Conservation (phyloP, 805 yeast species). For the Candida suzukii region DNA sequence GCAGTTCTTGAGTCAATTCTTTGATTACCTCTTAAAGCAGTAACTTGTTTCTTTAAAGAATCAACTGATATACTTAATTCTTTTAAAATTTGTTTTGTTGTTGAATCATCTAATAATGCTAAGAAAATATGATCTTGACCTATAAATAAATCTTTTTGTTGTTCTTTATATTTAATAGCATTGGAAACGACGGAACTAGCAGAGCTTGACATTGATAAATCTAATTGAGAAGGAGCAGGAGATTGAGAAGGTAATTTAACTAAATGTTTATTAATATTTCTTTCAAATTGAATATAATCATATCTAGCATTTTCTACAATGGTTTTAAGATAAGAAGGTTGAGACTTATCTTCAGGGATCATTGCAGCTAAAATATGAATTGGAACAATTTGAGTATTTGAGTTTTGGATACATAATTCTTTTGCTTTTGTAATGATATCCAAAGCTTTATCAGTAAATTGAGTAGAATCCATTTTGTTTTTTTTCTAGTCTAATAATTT, state of each 20-base stretch:
- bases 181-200: conserved; percentile 66
- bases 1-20: conserved; percentile 92
- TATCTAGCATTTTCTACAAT: conserved; percentile 79
- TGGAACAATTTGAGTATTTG: conserved; percentile 81
- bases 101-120: conserved; percentile 75
- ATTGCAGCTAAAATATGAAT: conserved; percentile 88
- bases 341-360: conserved; percentile 52
- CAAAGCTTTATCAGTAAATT: conserved; percentile 91
- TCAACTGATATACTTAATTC: conserved; percentile 64
- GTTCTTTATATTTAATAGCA: conserved; percentile 71
- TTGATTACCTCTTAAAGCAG: conserved; percentile 80
- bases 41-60: conserved; percentile 68
- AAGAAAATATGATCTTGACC: conserved; percentile 92
- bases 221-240: conserved; percentile 82
- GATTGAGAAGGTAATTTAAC: conserved; percentile 82
- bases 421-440: conserved; percentile 73
- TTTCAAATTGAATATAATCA: conserved; percentile 76
- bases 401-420: conserved; percentile 75
- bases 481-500: neutral
- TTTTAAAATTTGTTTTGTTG: conserved; percentile 64
- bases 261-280: conserved; percentile 72
- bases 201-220: conserved; percentile 70
- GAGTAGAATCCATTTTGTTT: conserved; percentile 51
- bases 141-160: conserved; percentile 84
- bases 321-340: conserved; percentile 65